Conservation (phyloP, 495 filamentous ascomycete genomes). For the Rhypophila decipiens region DNA sequence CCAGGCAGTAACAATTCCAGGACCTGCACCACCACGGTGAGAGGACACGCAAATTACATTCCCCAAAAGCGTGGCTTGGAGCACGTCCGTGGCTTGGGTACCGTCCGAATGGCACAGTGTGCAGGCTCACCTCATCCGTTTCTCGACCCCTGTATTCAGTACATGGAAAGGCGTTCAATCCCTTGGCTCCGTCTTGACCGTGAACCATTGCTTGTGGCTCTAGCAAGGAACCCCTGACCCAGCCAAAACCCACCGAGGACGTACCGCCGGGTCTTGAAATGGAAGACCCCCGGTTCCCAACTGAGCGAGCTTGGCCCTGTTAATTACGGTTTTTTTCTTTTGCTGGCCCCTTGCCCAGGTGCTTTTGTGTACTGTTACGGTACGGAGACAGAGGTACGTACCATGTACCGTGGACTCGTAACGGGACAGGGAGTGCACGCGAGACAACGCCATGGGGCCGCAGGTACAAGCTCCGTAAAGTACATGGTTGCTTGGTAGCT, state of each 20-base stretch:
- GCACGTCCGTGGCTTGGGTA: not conserved
- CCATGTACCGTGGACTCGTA: constrained; percentile 12
- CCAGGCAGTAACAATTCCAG: not conserved
- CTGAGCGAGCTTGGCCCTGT: constrained; percentile 1
- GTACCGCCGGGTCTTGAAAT: constrained; percentile 19
- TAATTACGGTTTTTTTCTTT: not conserved
- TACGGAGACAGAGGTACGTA: constrained; percentile 10
- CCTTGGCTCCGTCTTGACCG: constrained; percentile 2
- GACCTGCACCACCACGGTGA: not conserved
- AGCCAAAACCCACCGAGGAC: constrained; percentile 19
- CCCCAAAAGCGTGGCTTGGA: not conserved
- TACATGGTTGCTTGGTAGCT: no score
- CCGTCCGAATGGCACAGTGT: constrained; percentile 3
- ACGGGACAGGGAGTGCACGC: constrained; percentile 16
- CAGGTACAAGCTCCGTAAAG: constrained; percentile 18
- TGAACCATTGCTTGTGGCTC: not conserved
- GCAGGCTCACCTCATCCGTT: constrained; percentile 1
- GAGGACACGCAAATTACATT: not conserved
- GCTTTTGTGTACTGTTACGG: constrained; percentile 2
- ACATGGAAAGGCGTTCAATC: not conserved
- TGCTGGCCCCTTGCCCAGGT: not conserved
- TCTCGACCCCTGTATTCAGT: not conserved
- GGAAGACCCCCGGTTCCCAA: constrained; percentile 15
- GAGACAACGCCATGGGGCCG: constrained; percentile 9
- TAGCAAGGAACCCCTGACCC: constrained; percentile 13